Base-by-base conservation (phyloP, 1,284 basidiomycete genomes). In the Papiliotrema nemorosa region DNA sequence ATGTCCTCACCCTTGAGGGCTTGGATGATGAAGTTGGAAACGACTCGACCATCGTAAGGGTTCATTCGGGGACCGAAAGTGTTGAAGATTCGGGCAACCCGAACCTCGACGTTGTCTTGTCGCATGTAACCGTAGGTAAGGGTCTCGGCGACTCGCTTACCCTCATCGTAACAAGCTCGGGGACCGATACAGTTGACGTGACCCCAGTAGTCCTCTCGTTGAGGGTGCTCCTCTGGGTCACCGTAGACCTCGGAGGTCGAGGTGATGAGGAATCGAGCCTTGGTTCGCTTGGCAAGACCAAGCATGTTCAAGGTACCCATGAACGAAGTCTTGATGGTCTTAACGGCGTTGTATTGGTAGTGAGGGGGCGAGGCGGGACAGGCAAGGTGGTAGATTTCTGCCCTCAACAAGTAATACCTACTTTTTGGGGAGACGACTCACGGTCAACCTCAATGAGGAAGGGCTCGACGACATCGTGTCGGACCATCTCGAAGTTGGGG, bases 401-500 rank as follows among this genome's bases (percentile, higher is more conserved):
- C 13, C n/a, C 37, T 24, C 27, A 37, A 5, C 40, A 29, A 5
- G 18, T 14, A 20, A 5, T 36, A 18, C 7, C 24, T 13, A 34
- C 31, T 6, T 16, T 31, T 33, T n/a, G 5, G 18, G 3, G 13
- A 35, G 21, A 24, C 33, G 43, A 57, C 87, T 69, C 70, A 90
- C 90, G 90, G 76, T 97, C 92, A 60, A 91, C 93, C 75, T 96
- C 92, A 70, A 93, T 93, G 84, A 93, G 87, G 79, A 93, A 93
- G 3, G 92, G 90, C 70, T 96, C 88, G 44, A 94, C 87, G 20
- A 98, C 88, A 73, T 98, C 94, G 75, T 97, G 94, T 53, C 94
- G 84, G 58, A 97, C 89, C 76, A 97, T 80, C 76, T 97, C 94
- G 64, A 98, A 98, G 78, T 97, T 97, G 54, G 94, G 94, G 75